Evolutionary conservation across 768 basidiomycete species (phyloP), one percentile per base, ranked within the genome.

Genomic region (Hygrocybe coccinea): DNA sequence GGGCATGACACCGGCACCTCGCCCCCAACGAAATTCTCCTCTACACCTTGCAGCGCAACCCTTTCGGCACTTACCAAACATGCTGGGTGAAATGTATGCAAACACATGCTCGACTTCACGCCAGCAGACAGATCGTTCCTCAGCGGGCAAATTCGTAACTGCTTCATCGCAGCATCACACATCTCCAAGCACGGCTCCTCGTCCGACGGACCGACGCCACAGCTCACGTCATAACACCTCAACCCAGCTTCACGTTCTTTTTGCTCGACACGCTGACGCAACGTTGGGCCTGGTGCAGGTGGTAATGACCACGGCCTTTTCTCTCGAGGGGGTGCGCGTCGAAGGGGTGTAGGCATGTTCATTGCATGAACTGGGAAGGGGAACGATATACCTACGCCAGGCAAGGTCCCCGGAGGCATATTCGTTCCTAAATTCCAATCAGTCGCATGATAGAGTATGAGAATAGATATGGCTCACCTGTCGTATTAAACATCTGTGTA

Each of bases 131-230:
- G 64, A 38, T 60, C 65, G 19, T 62, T 64, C 12, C 56, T 53
- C 51, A 52, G 60, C 2, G 54, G 62, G 15, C 69, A 66, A 35
- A 83, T 76, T 19, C 59, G 59, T 50, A 83, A 63, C 60, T 76
- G 76, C 58, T 67, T 67, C 63, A 64, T 65, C 34, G 59, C 69
- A 57, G 48, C 65, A 8, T 62, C 67, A 0, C 65, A 62, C 15
- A 67, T 50, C 49, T 65, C 66, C 5, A 76, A 68, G 43, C 69
- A 69, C 12, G 86, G 86, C 41, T 87, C 85, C 14, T 88, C 87
- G 55, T 89, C 87, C 12, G 81, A 83, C 6, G 87, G 87, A 0
- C 87, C 89, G 25, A 89, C 65, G 2, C 86, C 87, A 67, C 89
- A 91, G 57, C 81, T 83, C 25, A 83, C 69, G 62, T 90, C 89